These are phyloP conservation scores for Chaetomiaceae sp. DNA, from an alignment of 2,329 filamentous ascomycete genomes.

Conservation along the genomic window DNA sequence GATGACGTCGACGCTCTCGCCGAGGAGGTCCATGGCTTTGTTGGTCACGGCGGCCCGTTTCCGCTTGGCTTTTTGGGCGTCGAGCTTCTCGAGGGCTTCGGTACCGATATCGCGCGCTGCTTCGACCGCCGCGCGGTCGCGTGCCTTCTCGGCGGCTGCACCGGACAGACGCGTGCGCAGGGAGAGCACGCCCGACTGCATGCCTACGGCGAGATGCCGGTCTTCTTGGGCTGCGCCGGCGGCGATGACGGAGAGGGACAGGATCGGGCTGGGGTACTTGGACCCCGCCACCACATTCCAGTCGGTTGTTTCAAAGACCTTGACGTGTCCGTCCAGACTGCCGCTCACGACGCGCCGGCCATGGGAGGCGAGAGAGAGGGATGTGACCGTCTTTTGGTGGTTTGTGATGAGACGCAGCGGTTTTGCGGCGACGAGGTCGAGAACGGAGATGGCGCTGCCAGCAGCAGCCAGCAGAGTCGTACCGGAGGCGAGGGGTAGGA, in stretches of 20 bases:
- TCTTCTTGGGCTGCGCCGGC: constrained; percentile 68
- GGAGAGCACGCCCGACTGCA: constrained; percentile 89
- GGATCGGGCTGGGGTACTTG: constrained; percentile 89
- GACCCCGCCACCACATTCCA: constrained; percentile 96
- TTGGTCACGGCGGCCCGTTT: constrained; percentile 50
- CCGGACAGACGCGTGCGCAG: constrained; percentile 85
- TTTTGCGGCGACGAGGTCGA: constrained; percentile 88
- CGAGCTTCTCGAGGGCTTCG: constrained; percentile 72
- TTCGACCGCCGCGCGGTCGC: constrained; percentile 67
- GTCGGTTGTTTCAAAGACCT: constrained; percentile 87
- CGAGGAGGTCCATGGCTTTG: constrained; percentile 68
- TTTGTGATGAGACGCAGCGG: constrained; percentile 83
- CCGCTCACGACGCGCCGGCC: constrained; percentile 79
- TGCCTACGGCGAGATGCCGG: constrained; percentile 89
- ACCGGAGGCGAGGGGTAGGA: constrained; percentile 82
- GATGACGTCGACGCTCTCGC: constrained; percentile 81
- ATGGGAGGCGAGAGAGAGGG: constrained; percentile 74
- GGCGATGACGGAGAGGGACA: constrained; percentile 74
- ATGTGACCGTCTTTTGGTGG: constrained; percentile 96
- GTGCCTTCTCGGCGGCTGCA: constrained; percentile 72
- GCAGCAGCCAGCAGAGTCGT: constrained; percentile 82
- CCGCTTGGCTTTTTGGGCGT: constrained; percentile 64
- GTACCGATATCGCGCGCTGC: constrained; percentile 74
- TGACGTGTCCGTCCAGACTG: constrained; percentile 91
- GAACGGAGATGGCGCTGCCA: constrained; percentile 80